Percentiles rank a stretch among this genome's conserved stretches.
Conservation (phyloP, 768 basidiomycete genomes). For the Paxillus rubicundulus region DNA sequence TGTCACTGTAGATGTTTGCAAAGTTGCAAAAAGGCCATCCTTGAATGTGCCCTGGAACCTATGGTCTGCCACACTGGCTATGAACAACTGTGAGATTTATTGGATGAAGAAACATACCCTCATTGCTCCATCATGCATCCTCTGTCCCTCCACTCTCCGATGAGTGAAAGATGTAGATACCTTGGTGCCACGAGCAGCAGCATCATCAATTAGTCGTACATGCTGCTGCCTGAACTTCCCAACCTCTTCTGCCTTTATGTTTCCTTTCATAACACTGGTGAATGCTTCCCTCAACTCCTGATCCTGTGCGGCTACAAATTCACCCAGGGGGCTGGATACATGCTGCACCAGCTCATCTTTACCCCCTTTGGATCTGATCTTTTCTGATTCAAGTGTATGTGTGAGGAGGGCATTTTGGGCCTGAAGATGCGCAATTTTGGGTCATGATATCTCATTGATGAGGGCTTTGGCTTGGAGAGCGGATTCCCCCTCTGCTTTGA, state of each 20-base stretch:
- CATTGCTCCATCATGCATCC: conserved; percentile 53
- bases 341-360: conserved; percentile 74
- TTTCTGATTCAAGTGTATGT: conserved; percentile 64
- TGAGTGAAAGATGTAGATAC: conserved; percentile 42
- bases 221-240: conserved; percentile 49
- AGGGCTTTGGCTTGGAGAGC: conserved; percentile 49
- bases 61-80: conserved; percentile 36
- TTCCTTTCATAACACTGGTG: conserved; percentile 50
- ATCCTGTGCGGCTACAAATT: conserved; percentile 69
- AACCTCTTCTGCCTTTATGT: conserved; percentile 53
- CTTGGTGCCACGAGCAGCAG: conserved; percentile 41
- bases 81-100: conserved; percentile 11
- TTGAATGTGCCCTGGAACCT: conserved; percentile 39
- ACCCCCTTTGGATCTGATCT: conserved; percentile 59
- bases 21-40: conserved; percentile 41
- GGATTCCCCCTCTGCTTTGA: conserved; percentile 52
- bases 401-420: conserved; percentile 68
- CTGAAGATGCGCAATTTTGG: conserved; percentile 60
- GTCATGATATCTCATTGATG: conserved; percentile 43
- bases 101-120: conserved; percentile 46
- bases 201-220: conserved; percentile 40
- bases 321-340: conserved; percentile 67
- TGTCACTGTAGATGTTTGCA: conserved; percentile 44
- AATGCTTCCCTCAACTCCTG: conserved; percentile 60
- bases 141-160: conserved; percentile 48